Evolutionary conservation across 176 grass and related monocot genomes (phyloP).

Genomic region (Oryza punctata): DNA sequence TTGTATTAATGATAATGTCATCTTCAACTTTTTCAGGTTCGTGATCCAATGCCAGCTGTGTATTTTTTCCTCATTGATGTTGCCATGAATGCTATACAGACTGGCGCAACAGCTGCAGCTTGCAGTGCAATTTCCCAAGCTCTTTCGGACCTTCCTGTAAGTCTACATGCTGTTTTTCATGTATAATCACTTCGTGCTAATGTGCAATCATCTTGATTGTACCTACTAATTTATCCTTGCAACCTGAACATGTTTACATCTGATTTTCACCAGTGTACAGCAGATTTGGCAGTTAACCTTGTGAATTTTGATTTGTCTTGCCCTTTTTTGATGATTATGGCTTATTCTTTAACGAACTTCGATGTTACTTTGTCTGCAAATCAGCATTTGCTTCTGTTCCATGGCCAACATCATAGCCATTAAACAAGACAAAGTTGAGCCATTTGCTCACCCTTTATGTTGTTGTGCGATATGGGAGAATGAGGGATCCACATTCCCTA

Average conservation of each 20-base stretch:
- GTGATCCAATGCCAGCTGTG: slow-evolving; percentile 96
- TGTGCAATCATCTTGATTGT: background rate
- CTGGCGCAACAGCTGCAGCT: slow-evolving; percentile 87
- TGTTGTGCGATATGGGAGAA: background rate
- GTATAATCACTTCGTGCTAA: background rate
- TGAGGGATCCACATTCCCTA: background rate
- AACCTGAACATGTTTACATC: background rate
- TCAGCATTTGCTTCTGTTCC: background rate
- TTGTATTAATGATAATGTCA: background rate
- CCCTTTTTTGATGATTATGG: background rate
- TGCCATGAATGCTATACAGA: slow-evolving; percentile 91
- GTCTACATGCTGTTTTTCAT: slow-evolving; percentile 38
- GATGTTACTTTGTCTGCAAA: background rate
- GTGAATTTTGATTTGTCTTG: background rate
- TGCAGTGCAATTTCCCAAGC: slow-evolving; percentile 90
- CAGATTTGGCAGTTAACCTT: background rate
- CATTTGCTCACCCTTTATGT: background rate
- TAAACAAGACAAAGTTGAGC: background rate
- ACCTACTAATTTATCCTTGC: background rate
- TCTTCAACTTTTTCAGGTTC: slow-evolving; percentile 57
- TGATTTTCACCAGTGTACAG: background rate
- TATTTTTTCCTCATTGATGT: slow-evolving; percentile 98
- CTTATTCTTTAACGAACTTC: background rate
- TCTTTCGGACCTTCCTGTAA: slow-evolving; percentile 93
- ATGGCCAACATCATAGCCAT: background rate